Evolutionary conservation across 2,329 filamentous ascomycete genomes (phyloP).

Genomic region (Xylariaceae sp.): DNA sequence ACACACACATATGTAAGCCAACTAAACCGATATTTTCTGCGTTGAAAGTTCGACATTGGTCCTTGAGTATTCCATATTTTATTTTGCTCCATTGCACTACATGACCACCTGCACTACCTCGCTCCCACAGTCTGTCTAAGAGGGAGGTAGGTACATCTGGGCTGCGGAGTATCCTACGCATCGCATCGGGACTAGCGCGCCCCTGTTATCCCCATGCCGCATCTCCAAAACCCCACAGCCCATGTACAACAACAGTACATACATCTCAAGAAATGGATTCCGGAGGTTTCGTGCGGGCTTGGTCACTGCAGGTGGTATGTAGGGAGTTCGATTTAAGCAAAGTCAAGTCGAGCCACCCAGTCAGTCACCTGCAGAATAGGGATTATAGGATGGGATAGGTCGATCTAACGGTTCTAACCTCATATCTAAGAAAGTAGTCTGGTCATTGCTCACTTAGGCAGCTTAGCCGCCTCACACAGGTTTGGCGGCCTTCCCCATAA

Average conservation of each 20-base stretch:
- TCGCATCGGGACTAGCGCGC: background rate
- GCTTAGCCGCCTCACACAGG: slow-evolving; percentile 24
- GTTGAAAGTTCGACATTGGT: slow-evolving; percentile 3
- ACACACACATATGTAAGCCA: background rate
- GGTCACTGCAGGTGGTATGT: background rate
- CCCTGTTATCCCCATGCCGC: slow-evolving; percentile 4
- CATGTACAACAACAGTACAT: too few relatives aligned
- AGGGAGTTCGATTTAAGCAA: background rate
- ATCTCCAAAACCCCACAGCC: slow-evolving; percentile 4
- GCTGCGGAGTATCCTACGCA: slow-evolving; percentile 1
- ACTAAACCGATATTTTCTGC: slow-evolving; percentile 1
- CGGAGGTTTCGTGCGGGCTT: background rate
- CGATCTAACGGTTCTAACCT: too few relatives aligned
- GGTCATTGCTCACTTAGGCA: slow-evolving; percentile 15
- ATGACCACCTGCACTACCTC: too few relatives aligned
- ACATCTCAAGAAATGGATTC: too few relatives aligned
- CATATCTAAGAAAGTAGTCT: too few relatives aligned
- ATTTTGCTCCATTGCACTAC: slow-evolving; percentile 7
- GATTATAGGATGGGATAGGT: slow-evolving; percentile 1
- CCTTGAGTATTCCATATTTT: background rate
- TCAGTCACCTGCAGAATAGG: slow-evolving; percentile 11
- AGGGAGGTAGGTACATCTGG: too few relatives aligned
- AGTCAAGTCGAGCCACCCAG: background rate
- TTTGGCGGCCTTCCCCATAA: slow-evolving; percentile 26
- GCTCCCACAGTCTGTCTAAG: too few relatives aligned